Base-by-base conservation (phyloP, 495 filamentous ascomycete species). In the Aspergillus heteromorphus region DNA sequence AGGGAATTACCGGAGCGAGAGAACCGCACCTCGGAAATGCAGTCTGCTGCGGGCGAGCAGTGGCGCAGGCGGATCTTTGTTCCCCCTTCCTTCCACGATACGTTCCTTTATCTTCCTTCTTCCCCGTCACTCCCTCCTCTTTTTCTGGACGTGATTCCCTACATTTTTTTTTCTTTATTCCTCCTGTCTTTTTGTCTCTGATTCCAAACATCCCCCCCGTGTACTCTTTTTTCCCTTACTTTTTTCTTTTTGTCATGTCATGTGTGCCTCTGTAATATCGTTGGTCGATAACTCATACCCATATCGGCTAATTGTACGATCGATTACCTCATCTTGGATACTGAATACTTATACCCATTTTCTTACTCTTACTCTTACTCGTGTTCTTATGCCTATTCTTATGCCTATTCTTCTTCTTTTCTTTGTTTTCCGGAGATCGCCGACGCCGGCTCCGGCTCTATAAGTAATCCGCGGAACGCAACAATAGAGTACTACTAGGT, bases 161-260 rank as follows among this genome's bases (percentile, higher is more conserved):
- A 27, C 23, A 3, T 7, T 41, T 47, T 52, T 41, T 43, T 55
- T 56, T 54, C 19, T 27, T 14, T 54, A n/a, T 36, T 54, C 11
- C 52, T 53, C n/a, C 34, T 40, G 41, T 50, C n/a, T 40, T 51
- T 38, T 17, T 50, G n/a, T 45, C 21, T 53, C 53, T 43, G 18
- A 18, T 55, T 45, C 45, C 49, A 50, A 54, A 50, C 53, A 18
- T 20, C 48, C 42, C 42, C 49, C 53, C 50, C 50, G 38, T 54
- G 27, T 18, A 50, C 38, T 43, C 45, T 51, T 40, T 56, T 51
- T 16, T 50, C n/a, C n/a, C n/a, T n/a, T 18, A 50, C 38, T 43
- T 45, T 51, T 40, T 56, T 51, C 14, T 50, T 11, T 53, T 54
- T 49, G 40, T 49, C 50, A 38, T 47, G 20, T 23, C 53, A 25